Base-by-base conservation (phyloP, 495 filamentous ascomycete genomes). In the Apiosordaria backusii region DNA sequence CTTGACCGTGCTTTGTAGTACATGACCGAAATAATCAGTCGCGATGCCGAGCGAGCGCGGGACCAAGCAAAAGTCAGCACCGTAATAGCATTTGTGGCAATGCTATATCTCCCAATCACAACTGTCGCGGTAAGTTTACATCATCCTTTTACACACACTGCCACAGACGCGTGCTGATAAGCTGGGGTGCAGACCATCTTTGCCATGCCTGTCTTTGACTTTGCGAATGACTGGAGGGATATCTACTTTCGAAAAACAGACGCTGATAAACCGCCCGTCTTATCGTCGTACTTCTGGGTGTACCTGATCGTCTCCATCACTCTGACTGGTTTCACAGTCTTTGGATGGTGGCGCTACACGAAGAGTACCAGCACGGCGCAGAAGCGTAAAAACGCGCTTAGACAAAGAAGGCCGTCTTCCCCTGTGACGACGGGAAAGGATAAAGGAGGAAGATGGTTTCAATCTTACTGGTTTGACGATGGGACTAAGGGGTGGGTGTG, bases 21-120 rank as follows among this genome's bases (percentile, higher is more conserved):
- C 16, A 64, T 70, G 61, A 26, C 55, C 0, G 64, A 70, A 21
- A 18, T 64, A 7, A 24, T 23, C 19, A 55, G 52, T 21, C 9
- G 21, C 7, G 52, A 55, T 21, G 52, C 52, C n/a, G n/a, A 55
- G 52, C 52, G n/a, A 22, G 52, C 52, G 18, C 19, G 52, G 52
- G 22, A 55, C n/a, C 52, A 55, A 19, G 62, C 65, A 16, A 53
- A 16, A 18, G 16, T 27, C 0, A 65, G 65, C 54, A 63, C 29
- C 2, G 63, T 61, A 1, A 62, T 70, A 19, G 68, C 64, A 4
- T 57, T 67, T n/a, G 63, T 67, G n/a, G 68, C 68, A 4, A 67
- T 67, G 59, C 9, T 65, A 3, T 70, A 67, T 57, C 68, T 70
- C 21, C 68, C 68, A 4, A 63, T 65, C 3, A 67, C 68, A 26